Evolutionary conservation across 2,329 filamentous ascomycete species (phyloP).

Genomic region (Ceratocystis smalleyi): DNA sequence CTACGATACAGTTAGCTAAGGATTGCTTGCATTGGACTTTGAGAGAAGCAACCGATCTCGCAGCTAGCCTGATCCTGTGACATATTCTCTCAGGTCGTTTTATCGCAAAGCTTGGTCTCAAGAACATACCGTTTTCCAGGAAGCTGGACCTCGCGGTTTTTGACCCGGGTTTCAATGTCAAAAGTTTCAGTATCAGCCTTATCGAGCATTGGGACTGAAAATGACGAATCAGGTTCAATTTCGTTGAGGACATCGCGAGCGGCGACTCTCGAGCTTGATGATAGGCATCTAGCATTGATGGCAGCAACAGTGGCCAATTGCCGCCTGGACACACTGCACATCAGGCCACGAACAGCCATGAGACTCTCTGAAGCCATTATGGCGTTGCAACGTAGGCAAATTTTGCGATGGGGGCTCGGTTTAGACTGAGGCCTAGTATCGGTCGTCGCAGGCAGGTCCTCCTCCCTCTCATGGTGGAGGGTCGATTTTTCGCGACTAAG

Average conservation of each 20-base stretch:
- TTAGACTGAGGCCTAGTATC: neutral
- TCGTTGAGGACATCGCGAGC: conserved; percentile 11
- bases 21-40: neutral
- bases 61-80: neutral
- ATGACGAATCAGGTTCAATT: conserved; percentile 15
- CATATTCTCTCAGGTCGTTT: neutral
- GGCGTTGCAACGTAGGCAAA: neutral
- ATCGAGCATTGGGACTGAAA: conserved; percentile 29
- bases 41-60: neutral
- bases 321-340: conserved; percentile 7
- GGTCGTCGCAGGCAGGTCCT: neutral
- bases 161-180: conserved; percentile 26
- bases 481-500: conserved; percentile 12
- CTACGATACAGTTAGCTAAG: conserved; percentile 29
- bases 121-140: conserved; percentile 33
- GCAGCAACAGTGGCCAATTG: conserved; percentile 15
- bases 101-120: neutral
- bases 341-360: conserved; percentile 19
- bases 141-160: conserved; percentile 27
- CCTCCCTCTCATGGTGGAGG: neutral
- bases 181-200: conserved; percentile 28
- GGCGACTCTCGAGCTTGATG: conserved; percentile 10
- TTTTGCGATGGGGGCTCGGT: neutral
- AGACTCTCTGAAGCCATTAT: conserved; percentile 19
- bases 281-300: conserved; percentile 18